These are phyloP conservation scores for Aspergillus wentii DNA, from an alignment of 495 filamentous ascomycete genomes.

Conservation along the genomic window DNA sequence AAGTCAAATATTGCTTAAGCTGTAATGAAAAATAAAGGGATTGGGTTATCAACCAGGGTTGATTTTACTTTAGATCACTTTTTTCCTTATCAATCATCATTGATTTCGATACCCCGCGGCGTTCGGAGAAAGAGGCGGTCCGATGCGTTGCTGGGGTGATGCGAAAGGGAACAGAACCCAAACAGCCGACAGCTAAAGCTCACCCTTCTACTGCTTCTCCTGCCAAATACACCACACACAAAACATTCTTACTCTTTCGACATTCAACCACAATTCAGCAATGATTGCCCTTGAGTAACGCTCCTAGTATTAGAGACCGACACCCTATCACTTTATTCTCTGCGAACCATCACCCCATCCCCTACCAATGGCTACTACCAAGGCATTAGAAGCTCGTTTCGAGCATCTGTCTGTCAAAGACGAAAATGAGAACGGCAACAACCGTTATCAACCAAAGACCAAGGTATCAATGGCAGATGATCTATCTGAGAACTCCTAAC, in stretches of 20 bases:
- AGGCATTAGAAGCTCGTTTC: conserved; percentile 70
- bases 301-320: too few relatives aligned
- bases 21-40: too few relatives aligned
- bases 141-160: conserved; percentile 39
- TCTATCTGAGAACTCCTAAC: too few relatives aligned
- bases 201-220: conserved; percentile 7
- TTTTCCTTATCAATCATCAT: not conserved
- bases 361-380: conserved; percentile 46
- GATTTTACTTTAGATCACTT: too few relatives aligned
- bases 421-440: conserved; percentile 60
- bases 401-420: conserved; percentile 79
- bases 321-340: conserved; percentile 5
- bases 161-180: conserved; percentile 11
- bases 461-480: conserved; percentile 48
- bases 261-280: conserved; percentile 6
- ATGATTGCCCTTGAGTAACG: too few relatives aligned
- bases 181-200: conserved; percentile 26
- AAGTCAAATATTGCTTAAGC: too few relatives aligned
- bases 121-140: conserved; percentile 35
- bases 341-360: conserved; percentile 4
- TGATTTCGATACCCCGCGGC: conserved; percentile 30
- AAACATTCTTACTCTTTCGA: not conserved
- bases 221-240: too few relatives aligned
- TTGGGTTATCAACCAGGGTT: too few relatives aligned
- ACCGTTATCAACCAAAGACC: conserved; percentile 53